These are phyloP conservation scores for Pythium volutum DNA, from an alignment of 352 stramenopile genomes.

Conservation along the genomic window DNA sequence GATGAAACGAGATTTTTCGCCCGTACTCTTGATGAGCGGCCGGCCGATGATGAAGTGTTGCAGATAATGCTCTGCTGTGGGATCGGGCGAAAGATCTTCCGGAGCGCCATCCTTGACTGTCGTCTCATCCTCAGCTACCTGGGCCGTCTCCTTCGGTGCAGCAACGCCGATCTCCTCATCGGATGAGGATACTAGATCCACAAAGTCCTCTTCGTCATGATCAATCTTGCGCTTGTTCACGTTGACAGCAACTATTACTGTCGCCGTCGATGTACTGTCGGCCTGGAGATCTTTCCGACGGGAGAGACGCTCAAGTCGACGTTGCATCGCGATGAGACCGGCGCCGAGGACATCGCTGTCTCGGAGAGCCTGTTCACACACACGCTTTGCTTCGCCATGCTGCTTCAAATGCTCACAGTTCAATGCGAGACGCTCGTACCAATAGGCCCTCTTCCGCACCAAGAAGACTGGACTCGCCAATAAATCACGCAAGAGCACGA, in stretches of 20 bases:
- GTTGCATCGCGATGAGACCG: conserved; percentile 53
- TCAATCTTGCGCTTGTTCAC: not conserved
- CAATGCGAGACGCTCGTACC: conserved; percentile 71
- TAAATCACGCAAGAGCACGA: conserved; percentile 63
- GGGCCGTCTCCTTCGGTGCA: not conserved
- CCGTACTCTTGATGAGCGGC: conserved; percentile 69
- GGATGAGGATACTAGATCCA: conserved; percentile 18
- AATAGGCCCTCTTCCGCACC: conserved; percentile 59
- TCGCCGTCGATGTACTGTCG: too few relatives aligned
- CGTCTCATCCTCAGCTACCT: not conserved
- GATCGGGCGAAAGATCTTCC: not conserved
- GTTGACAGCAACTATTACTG: not conserved
- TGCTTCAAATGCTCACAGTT: conserved; percentile 78
- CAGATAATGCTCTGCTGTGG: conserved; percentile 24
- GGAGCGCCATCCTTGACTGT: not conserved
- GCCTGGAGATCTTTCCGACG: conserved; percentile 22
- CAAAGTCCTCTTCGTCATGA: conserved; percentile 13
- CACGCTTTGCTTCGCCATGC: conserved; percentile 36
- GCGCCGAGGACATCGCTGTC: conserved; percentile 54
- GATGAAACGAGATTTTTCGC: conserved; percentile 83
- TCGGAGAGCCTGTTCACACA: conserved; percentile 51
- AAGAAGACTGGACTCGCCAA: conserved; percentile 46
- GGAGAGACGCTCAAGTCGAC: conserved; percentile 46
- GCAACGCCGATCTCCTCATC: conserved; percentile 6
- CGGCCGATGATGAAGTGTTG: conserved; percentile 58